phyloP scores from a whole-genome alignment of 2,329 filamentous ascomycete genomes.

The Alternaria sp. region DNA sequence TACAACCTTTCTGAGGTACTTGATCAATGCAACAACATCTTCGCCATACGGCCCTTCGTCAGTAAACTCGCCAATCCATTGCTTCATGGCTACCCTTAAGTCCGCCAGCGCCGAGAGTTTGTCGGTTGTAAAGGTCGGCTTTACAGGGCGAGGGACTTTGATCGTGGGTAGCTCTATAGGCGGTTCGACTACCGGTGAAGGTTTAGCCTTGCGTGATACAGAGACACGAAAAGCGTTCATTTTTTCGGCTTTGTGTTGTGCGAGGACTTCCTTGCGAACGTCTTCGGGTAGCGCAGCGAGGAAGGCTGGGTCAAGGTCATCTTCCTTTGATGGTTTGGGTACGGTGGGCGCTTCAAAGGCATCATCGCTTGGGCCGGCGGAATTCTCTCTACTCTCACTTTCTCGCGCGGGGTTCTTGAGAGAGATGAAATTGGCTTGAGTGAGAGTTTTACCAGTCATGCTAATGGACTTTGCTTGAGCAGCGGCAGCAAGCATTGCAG shows the following conservation, averaged over 20 bases:
- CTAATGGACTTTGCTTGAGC: conserved; percentile 55
- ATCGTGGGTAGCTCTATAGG: conserved; percentile 16
- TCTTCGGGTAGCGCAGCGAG: conserved; percentile 84
- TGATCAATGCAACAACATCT: conserved; percentile 76
- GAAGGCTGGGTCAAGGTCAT: conserved; percentile 63
- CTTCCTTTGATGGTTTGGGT: not conserved
- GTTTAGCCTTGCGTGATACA: conserved; percentile 34
- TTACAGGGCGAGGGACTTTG: conserved; percentile 58
- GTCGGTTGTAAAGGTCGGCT: conserved; percentile 67
- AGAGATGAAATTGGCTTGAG: conserved; percentile 76
- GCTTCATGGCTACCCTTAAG: conserved; percentile 73
- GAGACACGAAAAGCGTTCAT: conserved; percentile 35
- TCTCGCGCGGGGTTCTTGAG: conserved; percentile 36
- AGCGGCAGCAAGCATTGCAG: conserved; percentile 53
- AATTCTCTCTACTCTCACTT: conserved; percentile 15
- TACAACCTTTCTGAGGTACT: conserved; percentile 76
- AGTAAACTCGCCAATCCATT: conserved; percentile 76
- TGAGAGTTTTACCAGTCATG: conserved; percentile 53
- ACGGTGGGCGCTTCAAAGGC: conserved; percentile 29
- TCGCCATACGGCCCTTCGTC: conserved; percentile 77
- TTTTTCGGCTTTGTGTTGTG: conserved; percentile 64
- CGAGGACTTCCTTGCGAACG: conserved; percentile 68
- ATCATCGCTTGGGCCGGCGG: conserved; percentile 25
- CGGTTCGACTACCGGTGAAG: conserved; percentile 25
- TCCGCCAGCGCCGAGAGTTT: conserved; percentile 65